A percentile compares a stretch with the other conserved stretches of the same genome.
phyloP scores from a whole-genome alignment of 177 flowering plant species.

The Vitis hybrid region DNA sequence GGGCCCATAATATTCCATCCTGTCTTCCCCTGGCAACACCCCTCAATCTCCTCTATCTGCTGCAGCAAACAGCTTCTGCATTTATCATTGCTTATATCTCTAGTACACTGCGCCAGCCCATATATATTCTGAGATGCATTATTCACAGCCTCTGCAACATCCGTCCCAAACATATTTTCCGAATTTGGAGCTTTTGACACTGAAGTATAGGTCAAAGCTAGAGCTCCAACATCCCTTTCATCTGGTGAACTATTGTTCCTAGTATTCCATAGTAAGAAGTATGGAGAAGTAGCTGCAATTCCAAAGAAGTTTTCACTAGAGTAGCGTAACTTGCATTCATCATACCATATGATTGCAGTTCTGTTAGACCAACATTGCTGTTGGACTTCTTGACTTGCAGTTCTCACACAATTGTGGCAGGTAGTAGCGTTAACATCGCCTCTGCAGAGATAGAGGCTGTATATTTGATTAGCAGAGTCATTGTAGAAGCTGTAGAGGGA shows the following conservation, averaged over 20 bases:
- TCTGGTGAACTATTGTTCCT: not conserved
- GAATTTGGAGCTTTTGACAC: too few relatives aligned
- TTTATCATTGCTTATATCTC: too few relatives aligned
- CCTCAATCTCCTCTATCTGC: too few relatives aligned
- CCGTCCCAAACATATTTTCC: too few relatives aligned
- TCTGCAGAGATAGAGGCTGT: constrained; percentile 17
- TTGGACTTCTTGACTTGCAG: not conserved
- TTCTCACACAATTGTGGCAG: constrained; percentile 11
- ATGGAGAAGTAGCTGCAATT: not conserved
- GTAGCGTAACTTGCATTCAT: constrained; percentile 17
- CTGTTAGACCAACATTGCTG: not conserved
- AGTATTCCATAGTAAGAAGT: not conserved
- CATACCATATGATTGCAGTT: constrained; percentile 16
- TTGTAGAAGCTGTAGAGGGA: constrained; percentile 6
- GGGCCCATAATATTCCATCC: too few relatives aligned
- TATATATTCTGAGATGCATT: too few relatives aligned
- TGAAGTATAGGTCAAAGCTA: too few relatives aligned
- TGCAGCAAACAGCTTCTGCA: too few relatives aligned
- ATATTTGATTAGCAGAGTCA: constrained; percentile 7
- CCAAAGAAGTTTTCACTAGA: constrained; percentile 6
- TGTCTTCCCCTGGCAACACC: too few relatives aligned
- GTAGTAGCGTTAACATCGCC: constrained; percentile 6
- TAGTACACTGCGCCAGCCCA: too few relatives aligned
- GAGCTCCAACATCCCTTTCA: too few relatives aligned
- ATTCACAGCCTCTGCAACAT: too few relatives aligned